These are phyloP conservation scores for Pseudocercospora eumusae DNA, from an alignment of 2,329 filamentous ascomycete species.

Conservation along the genomic window DNA sequence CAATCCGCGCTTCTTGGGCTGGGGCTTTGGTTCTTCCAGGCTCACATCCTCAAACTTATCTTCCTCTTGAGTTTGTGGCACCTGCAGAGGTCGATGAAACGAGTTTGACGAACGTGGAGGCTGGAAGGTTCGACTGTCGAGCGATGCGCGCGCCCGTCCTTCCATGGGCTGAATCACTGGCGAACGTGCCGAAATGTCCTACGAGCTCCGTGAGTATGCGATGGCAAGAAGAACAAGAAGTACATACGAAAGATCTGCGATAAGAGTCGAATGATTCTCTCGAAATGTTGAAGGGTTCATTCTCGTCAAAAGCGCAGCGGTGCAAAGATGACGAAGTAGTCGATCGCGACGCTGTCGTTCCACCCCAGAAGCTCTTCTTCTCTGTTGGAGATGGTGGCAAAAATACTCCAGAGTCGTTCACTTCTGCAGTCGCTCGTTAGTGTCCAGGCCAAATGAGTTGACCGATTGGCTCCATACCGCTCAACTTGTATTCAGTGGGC, in stretches of 20 bases:
- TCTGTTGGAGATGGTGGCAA: slow-evolving; percentile 92
- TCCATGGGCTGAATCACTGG: slow-evolving; percentile 65
- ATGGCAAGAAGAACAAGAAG: not conserved
- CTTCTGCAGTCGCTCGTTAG: slow-evolving; percentile 61
- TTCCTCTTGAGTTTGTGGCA: slow-evolving; percentile 37
- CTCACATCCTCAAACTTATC: slow-evolving; percentile 87
- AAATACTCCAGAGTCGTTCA: slow-evolving; percentile 94
- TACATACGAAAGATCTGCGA: slow-evolving; percentile 84
- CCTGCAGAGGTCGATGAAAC: slow-evolving; percentile 37
- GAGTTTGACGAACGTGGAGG: slow-evolving; percentile 45
- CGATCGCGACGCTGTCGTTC: slow-evolving; percentile 51
- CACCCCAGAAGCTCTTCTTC: slow-evolving; percentile 76
- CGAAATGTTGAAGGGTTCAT: slow-evolving; percentile 92
- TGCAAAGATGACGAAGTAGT: slow-evolving; percentile 56
- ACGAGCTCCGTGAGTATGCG: slow-evolving; percentile 16
- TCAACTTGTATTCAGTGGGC: slow-evolving; percentile 55
- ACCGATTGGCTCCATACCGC: slow-evolving; percentile 45
- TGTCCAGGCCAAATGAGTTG: not conserved
- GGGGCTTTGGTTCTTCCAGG: slow-evolving; percentile 71
- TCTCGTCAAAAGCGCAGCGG: slow-evolving; percentile 70
- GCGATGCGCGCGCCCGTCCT: slow-evolving; percentile 69
- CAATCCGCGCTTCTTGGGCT: slow-evolving; percentile 72
- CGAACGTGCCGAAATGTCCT: slow-evolving; percentile 90
- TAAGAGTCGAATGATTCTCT: slow-evolving; percentile 97
- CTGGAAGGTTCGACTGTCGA: slow-evolving; percentile 65